phyloP scores from a whole-genome alignment of 75 land plant genomes.

The Cryptomeria japonica region DNA sequence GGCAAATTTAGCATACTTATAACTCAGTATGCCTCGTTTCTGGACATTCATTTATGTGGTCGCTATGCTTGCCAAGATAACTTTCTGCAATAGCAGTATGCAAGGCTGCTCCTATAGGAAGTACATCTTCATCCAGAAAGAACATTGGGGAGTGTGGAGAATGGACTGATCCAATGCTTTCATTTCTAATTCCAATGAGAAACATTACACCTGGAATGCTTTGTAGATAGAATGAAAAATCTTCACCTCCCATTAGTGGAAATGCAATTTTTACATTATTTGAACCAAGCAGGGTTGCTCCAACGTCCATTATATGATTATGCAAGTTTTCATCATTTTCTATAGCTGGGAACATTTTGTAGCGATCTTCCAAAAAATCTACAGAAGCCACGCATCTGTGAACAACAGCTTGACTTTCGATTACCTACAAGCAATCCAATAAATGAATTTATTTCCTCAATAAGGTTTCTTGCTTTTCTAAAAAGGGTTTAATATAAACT shows the following conservation, averaged over 20 bases:
- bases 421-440: slow-evolving; percentile 31
- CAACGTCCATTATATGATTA: slow-evolving; percentile 34
- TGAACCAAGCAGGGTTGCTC: slow-evolving; percentile 35
- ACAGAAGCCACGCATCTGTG: slow-evolving; percentile 50
- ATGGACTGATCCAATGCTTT: slow-evolving; percentile 35
- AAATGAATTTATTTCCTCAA: background rate
- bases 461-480: background rate
- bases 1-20: background rate
- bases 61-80: background rate
- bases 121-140: slow-evolving; percentile 47
- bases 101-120: slow-evolving; percentile 63
- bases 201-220: slow-evolving; percentile 53
- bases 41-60: background rate
- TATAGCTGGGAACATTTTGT: slow-evolving; percentile 45
- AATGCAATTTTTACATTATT: slow-evolving; percentile 23
- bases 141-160: slow-evolving; percentile 49
- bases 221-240: slow-evolving; percentile 60
- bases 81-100: background rate
- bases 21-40: background rate
- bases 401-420: slow-evolving; percentile 53
- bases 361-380: slow-evolving; percentile 27
- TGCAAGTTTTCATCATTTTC: slow-evolving; percentile 45
- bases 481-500: background rate
- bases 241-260: slow-evolving; percentile 56
- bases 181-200: slow-evolving; percentile 43